A percentile compares a stretch with the other conserved stretches of the same genome.
Evolutionary conservation across 148 eudicot genomes (phyloP).

Genomic region (Fallopia convolvulus): DNA sequence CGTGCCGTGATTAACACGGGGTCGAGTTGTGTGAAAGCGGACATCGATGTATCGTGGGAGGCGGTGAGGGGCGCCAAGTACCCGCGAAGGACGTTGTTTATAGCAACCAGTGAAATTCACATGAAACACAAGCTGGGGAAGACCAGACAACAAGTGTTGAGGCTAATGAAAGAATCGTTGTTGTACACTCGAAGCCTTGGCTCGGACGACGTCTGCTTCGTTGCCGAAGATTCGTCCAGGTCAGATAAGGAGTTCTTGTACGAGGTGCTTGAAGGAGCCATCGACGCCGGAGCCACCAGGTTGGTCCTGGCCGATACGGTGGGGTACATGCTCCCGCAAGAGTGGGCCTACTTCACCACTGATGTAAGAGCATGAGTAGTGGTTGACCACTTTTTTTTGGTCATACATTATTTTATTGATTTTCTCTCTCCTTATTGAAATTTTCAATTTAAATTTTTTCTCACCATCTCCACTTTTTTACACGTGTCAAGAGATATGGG

Average conservation of each 20-base stretch:
- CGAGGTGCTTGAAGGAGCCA: not conserved
- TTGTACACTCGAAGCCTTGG: constrained; percentile 70
- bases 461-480: no score
- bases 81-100: constrained; percentile 79
- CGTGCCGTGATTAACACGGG: constrained; percentile 83
- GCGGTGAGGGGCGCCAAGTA: constrained; percentile 65
- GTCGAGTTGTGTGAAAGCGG: constrained; percentile 70
- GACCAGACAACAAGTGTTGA: constrained; percentile 61
- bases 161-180: constrained; percentile 64
- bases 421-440: no score
- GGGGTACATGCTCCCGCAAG: not conserved
- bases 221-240: constrained; percentile 97
- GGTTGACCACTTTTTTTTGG: no score
- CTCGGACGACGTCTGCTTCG: constrained; percentile 82
- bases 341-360: not conserved
- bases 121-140: constrained; percentile 78
- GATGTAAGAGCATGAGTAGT: no score
- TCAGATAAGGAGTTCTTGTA: not conserved
- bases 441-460: no score
- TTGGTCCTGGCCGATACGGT: not conserved
- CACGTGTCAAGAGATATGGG: no score
- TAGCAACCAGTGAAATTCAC: no score
- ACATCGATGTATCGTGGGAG: constrained; percentile 79
- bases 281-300: not conserved
- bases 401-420: no score